phyloP scores from a whole-genome alignment of 495 filamentous ascomycete genomes.

The Immersiella caudata region DNA sequence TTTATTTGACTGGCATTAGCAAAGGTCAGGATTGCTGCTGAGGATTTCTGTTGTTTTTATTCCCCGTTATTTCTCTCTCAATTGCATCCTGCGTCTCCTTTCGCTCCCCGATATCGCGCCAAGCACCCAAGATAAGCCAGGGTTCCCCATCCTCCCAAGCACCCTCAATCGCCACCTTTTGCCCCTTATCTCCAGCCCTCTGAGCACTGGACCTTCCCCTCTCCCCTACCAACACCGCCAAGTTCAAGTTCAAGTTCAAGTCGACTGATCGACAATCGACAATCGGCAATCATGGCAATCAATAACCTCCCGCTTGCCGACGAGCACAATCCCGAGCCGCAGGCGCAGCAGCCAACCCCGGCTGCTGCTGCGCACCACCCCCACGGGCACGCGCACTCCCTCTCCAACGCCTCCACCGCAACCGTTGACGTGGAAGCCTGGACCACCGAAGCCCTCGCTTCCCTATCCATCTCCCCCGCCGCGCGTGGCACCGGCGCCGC shows the following conservation, averaged over 20 bases:
- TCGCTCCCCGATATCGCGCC: neutral
- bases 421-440: conserved; percentile 53
- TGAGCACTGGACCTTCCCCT: neutral
- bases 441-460: conserved; percentile 52
- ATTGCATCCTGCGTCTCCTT: conserved; percentile 2
- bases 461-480: conserved; percentile 50
- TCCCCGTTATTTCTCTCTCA: neutral
- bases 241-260: no score
- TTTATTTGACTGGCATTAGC: neutral
- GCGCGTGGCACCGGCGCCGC: conserved; percentile 47
- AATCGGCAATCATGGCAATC: conserved; percentile 29
- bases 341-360: conserved; percentile 11
- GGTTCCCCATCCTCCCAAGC: neutral
- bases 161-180: neutral
- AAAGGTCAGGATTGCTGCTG: neutral
- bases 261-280: neutral
- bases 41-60: conserved; percentile 4
- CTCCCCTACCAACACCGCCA: neutral
- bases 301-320: conserved; percentile 7
- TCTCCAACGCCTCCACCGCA: conserved; percentile 38
- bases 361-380: conserved; percentile 11
- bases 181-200: neutral
- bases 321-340: conserved; percentile 15
- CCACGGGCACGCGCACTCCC: conserved; percentile 31
- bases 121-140: conserved; percentile 4